phyloP scores from a whole-genome alignment of 2,329 filamentous ascomycete species.

The Colletotrichum filicis region DNA sequence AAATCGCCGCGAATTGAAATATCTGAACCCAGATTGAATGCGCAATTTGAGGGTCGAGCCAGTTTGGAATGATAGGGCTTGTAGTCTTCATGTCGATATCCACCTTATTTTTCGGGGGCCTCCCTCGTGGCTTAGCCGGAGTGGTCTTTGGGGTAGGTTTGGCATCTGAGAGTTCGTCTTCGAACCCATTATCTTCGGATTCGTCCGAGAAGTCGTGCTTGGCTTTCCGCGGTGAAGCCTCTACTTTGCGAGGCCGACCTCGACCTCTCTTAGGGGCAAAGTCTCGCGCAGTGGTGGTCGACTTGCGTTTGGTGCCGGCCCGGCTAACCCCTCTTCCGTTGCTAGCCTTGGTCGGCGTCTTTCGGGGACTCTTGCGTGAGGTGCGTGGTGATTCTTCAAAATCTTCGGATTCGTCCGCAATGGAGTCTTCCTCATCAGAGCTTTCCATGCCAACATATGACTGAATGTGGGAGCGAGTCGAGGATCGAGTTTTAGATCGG shows the following conservation, averaged over 20 bases:
- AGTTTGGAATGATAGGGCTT: conserved; percentile 58
- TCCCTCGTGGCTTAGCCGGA: background rate
- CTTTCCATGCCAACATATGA: conserved; percentile 6
- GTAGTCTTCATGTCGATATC: background rate
- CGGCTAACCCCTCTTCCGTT: background rate
- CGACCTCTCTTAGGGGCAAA: background rate
- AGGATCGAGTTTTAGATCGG: background rate
- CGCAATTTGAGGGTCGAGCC: conserved; percentile 66
- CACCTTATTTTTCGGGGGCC: background rate
- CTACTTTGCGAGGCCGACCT: background rate
- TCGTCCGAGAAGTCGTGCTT: conserved; percentile 6
- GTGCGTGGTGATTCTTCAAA: background rate
- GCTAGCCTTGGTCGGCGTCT: background rate
- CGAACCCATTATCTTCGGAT: background rate
- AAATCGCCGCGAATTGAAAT: conserved; percentile 72
- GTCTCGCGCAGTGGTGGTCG: background rate
- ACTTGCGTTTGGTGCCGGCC: background rate
- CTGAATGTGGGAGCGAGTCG: conserved; percentile 6
- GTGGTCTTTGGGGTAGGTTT: background rate
- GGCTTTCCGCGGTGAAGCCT: background rate
- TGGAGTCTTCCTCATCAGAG: conserved; percentile 8
- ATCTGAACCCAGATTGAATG: conserved; percentile 77
- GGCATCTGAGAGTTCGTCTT: background rate
- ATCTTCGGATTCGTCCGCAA: conserved; percentile 12
- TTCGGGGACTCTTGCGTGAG: background rate